These are phyloP conservation scores for Aphanomyces astaci DNA, from an alignment of 352 stramenopile genomes.

Conservation along the genomic window DNA sequence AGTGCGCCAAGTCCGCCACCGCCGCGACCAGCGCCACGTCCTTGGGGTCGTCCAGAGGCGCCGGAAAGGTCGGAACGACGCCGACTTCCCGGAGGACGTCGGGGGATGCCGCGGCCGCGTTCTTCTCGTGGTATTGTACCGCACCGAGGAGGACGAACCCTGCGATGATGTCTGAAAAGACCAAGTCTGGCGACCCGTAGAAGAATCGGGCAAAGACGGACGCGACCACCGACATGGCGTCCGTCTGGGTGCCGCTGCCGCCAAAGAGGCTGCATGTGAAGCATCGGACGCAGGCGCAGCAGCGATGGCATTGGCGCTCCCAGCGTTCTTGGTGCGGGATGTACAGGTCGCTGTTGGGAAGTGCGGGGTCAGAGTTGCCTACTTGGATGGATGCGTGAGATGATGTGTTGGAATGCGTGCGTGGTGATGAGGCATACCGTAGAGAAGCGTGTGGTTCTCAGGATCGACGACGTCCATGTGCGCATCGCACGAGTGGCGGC, in stretches of 20 bases:
- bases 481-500: neutral
- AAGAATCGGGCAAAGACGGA: constrained; percentile 80
- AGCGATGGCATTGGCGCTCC: constrained; percentile 67
- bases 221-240: constrained; percentile 83
- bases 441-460: constrained; percentile 15
- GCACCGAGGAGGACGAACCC: constrained; percentile 74
- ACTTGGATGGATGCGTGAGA: neutral
- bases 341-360: constrained; percentile 43
- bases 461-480: neutral
- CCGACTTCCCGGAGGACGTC: neutral
- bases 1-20: constrained; percentile 67
- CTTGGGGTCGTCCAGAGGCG: neutral
- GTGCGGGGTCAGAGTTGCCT: constrained; percentile 10
- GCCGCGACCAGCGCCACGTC: constrained; percentile 8
- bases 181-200: constrained; percentile 77
- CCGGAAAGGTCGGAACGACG: neutral
- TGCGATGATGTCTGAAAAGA: constrained; percentile 82
- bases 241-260: constrained; percentile 68
- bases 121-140: constrained; percentile 72
- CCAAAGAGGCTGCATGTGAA: constrained; percentile 84
- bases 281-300: constrained; percentile 71
- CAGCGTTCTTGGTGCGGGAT: constrained; percentile 67
- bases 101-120: constrained; percentile 22
- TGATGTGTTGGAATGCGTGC: constrained; percentile 55
- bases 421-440: constrained; percentile 14